These are phyloP conservation scores for Elsinoe ampelina DNA, from an alignment of 2,329 filamentous ascomycete genomes.

Conservation along the genomic window DNA sequence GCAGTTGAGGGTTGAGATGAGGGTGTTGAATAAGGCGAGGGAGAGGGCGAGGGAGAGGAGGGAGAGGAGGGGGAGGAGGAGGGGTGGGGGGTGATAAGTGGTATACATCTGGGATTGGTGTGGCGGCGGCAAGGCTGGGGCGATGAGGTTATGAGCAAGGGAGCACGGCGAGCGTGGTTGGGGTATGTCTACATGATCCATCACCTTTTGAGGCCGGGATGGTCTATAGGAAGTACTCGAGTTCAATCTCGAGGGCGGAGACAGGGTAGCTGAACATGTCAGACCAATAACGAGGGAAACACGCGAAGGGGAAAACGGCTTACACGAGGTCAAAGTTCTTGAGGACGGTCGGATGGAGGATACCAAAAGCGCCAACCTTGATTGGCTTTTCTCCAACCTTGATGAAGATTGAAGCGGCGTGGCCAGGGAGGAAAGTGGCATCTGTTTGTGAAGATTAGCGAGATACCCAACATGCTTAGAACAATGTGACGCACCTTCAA, in stretches of 20 bases:
- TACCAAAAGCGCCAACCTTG: constrained; percentile 82
- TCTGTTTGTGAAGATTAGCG: constrained; percentile 38
- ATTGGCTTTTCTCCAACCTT: constrained; percentile 61
- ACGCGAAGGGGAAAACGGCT: constrained; percentile 14
- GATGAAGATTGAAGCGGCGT: constrained; percentile 76
- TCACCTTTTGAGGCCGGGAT: background rate
- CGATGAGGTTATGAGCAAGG: background rate
- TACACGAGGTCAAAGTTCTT: constrained; percentile 81
- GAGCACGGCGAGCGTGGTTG: background rate
- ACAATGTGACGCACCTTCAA: constrained; percentile 52
- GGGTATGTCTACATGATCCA: background rate
- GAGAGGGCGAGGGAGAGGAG: constrained; percentile 30
- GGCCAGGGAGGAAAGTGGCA: constrained; percentile 82
- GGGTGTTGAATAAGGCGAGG: constrained; percentile 35
- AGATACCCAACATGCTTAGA: background rate
- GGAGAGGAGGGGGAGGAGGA: constrained; percentile 12
- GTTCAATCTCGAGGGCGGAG: constrained; percentile 87
- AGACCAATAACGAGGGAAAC: constrained; percentile 17
- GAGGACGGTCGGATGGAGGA: constrained; percentile 84
- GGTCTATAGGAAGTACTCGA: constrained; percentile 78
- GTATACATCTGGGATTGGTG: background rate
- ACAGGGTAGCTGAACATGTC: constrained; percentile 61
- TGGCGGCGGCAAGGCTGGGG: no score
- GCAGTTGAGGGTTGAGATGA: constrained; percentile 37
- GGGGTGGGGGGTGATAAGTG: background rate